Base-by-base conservation (phyloP, 73 alveolate species). In the Urostyla sp. region DNA sequence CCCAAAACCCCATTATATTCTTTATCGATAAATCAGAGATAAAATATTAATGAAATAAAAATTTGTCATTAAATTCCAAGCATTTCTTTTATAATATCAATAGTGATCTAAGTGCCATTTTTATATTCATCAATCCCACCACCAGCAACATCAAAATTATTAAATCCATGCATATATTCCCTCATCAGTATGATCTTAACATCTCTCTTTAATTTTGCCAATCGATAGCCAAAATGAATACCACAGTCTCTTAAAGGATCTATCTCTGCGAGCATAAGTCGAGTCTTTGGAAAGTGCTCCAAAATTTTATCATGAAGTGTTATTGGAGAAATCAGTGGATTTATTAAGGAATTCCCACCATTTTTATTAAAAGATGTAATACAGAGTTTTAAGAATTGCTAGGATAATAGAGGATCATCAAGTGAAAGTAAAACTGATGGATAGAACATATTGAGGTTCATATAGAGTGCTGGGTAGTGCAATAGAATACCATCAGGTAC, bases 401-500 rank as follows among this genome's bases (percentile, higher is more conserved):
- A n/a, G 27, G 44, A 48, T 72, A 72, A 50, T 21, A 76, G 13
- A 1, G 80, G 80, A 27, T 76, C 88, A 57, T 76, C 88, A 1
- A 57, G 15, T 1, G 67, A 31, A 0, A 58, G 13, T 1, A 76
- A 31, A 1, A 52, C 13, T 4, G 80, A 58, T 10, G 88, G 88
- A 40, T 7, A 35, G 72, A 76, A 76, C n/a, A 58, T 4, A 45
- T 76, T 76, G 4, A 43, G 56, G 50, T 44, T 69, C 3, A 57
- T 26, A 54, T 26, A 43, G n/a, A 76, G 21, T 13, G 88, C 80
- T 6, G 92, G 92, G 48, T 84, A 84, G n/a, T 48, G 57, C 36
- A 75, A 16, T 16, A 84, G 32, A 0, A 66, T 49, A 59, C 93
- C 96, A 91, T 94, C 94, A 16, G 99, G 99, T 36, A 90, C 67